Conservation (phyloP, 2,329 filamentous ascomycete genomes). For the Colletotrichum caudatum region DNA sequence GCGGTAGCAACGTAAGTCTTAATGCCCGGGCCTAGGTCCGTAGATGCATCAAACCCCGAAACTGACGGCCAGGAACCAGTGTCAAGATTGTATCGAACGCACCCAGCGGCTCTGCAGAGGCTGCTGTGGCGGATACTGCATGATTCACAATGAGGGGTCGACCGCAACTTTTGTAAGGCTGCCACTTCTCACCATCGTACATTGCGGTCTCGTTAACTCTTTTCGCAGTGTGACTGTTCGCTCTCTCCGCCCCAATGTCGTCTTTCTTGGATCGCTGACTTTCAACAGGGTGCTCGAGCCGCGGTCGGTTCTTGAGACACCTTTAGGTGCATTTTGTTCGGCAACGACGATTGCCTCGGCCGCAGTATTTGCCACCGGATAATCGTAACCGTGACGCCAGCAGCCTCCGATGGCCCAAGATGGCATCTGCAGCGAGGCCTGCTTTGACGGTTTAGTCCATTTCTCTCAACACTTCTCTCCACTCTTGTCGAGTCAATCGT, state of each 20-base stretch:
- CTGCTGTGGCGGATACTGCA: slow-evolving; percentile 85
- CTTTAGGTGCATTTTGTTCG: slow-evolving; percentile 17
- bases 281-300: slow-evolving; percentile 40
- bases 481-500: neutral
- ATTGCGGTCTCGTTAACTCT: slow-evolving; percentile 47
- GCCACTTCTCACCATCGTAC: slow-evolving; percentile 29
- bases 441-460: neutral
- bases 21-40: neutral
- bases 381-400: neutral
- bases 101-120: slow-evolving; percentile 78
- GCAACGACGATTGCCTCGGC: neutral
- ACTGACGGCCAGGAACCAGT: slow-evolving; percentile 61
- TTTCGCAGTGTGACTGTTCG: slow-evolving; percentile 61
- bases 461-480: neutral
- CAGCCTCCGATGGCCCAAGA: neutral
- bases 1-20: slow-evolving; percentile 77
- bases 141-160: slow-evolving; percentile 85
- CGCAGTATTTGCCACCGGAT: neutral
- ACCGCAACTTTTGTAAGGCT: slow-evolving; percentile 69
- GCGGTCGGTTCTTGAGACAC: slow-evolving; percentile 42
- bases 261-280: slow-evolving; percentile 17
- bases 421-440: neutral
- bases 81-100: slow-evolving; percentile 77
- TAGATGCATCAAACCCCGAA: slow-evolving; percentile 2
- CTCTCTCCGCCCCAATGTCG: neutral